A percentile compares a stretch with the other conserved stretches of the same genome.
These are phyloP conservation scores for Yamadazyma triangularis DNA, from an alignment of 1,139 yeast species.

Conservation along the genomic window DNA sequence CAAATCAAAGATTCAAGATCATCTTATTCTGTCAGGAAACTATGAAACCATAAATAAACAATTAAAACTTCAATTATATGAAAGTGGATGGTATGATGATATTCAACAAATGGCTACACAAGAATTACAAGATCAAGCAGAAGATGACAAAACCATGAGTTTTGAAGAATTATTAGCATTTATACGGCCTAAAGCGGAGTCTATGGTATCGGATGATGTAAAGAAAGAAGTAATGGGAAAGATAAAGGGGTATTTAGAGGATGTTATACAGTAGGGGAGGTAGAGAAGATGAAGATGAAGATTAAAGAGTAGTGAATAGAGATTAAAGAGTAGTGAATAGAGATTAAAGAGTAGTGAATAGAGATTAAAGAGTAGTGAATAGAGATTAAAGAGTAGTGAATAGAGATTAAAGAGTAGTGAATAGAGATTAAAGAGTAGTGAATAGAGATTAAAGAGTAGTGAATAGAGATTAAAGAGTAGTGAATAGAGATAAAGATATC, in stretches of 20 bases:
- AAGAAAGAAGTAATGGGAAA: slow-evolving; percentile 54
- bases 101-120: slow-evolving; percentile 53
- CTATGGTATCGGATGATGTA: slow-evolving; percentile 65
- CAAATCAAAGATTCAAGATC: slow-evolving; percentile 62
- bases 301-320: too few species aligned
- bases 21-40: slow-evolving; percentile 72
- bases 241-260: slow-evolving; percentile 61
- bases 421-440: too few species aligned
- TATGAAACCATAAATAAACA: slow-evolving; percentile 64
- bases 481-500: too few species aligned
- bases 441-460: too few species aligned
- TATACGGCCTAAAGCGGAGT: slow-evolving; percentile 62
- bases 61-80: slow-evolving; percentile 60
- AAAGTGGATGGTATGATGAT: slow-evolving; percentile 85
- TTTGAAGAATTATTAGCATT: slow-evolving; percentile 50
- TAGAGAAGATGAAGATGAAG: too few species aligned
- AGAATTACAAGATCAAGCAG: slow-evolving; percentile 28
- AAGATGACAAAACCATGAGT: slow-evolving; percentile 36
- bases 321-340: too few species aligned
- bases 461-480: too few species aligned
- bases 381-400: too few species aligned
- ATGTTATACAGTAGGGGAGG: slow-evolving; percentile 28
- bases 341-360: too few species aligned
- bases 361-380: too few species aligned
- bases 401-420: too few species aligned